Evolutionary conservation across 106 monocot species (phyloP), one percentile per base, ranked within the genome.

Genomic region (Xerophyta viscosa): DNA sequence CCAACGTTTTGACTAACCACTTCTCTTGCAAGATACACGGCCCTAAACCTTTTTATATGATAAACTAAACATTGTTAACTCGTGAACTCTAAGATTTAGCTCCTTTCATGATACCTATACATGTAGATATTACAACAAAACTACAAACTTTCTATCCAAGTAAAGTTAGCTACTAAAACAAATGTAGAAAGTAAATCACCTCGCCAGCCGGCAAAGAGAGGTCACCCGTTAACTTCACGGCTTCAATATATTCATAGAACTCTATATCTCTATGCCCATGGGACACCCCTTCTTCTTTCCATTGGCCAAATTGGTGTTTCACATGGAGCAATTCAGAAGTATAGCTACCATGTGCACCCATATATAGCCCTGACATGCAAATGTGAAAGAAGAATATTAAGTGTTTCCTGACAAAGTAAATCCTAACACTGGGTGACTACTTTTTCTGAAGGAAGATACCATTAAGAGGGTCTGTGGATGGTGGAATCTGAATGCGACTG

Each of bases 191-290:
- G 13, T 45, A 30, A 37, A 14, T 50, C 68, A 89, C 89, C 83
- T 89, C 73, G 50, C 96, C 96, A 65, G 89, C 89, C 24, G 88
- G 93, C 11, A 86, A 67, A 36, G 75, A 64, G 46, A 63, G 68
- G 55, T 73, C 78, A 26, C 96, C 96, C n/a, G 85, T 80, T 48
- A 98, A 67, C 17, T 86, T 90, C 27, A 74, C 59, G 24, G 89
- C 96, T 75, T 98, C 96, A 52, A 98, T 86, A 70, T 98, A 98
- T 37, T 98, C 96, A 72, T 90, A 98, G 62, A 98, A 98, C 56
- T 79, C 65, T 52, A 98, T 54, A 48, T 79, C 54, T 21, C 11
- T 56, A 4, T 53, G 66, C 50, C 15, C 1, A 12, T 56, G 37
- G 53, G 56, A 27, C 11, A 26, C 22, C 48, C 63, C 63, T 60